Evolutionary conservation across 805 yeast genomes (phyloP).

Genomic region (Saturnispora sanitii): DNA sequence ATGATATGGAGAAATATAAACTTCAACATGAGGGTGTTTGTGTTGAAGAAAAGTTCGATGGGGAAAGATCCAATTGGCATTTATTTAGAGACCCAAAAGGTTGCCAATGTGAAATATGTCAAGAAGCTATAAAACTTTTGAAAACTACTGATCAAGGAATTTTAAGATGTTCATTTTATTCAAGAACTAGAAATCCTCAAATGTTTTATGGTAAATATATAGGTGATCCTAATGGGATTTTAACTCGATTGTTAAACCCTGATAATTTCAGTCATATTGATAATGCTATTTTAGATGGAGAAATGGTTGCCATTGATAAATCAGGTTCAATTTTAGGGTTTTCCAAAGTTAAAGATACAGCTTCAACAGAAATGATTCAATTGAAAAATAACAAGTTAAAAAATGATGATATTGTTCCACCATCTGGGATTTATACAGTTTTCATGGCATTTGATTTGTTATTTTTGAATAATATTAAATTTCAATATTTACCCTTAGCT

Average conservation of each 20-base stretch:
- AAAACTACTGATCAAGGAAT: background rate
- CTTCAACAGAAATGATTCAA: constrained; percentile 19
- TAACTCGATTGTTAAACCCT: constrained; percentile 26
- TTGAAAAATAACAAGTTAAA: background rate
- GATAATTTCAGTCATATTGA: constrained; percentile 23
- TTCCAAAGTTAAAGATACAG: constrained; percentile 68
- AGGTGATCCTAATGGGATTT: constrained; percentile 18
- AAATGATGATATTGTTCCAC: background rate
- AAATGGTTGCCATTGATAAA: constrained; percentile 79
- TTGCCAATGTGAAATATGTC: constrained; percentile 8
- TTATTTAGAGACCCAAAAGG: constrained; percentile 32
- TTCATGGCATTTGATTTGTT: constrained; percentile 66
- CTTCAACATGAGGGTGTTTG: constrained; percentile 31
- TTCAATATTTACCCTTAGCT: constrained; percentile 3
- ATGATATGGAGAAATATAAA: background rate
- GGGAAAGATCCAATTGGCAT: constrained; percentile 80
- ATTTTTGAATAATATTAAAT: constrained; percentile 37
- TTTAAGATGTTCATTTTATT: constrained; percentile 54
- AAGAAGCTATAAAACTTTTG: constrained; percentile 20
- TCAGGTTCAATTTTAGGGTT: constrained; percentile 50
- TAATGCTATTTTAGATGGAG: constrained; percentile 67
- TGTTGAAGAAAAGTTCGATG: constrained; percentile 89
- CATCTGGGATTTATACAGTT: constrained; percentile 13
- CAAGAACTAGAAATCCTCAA: constrained; percentile 65
- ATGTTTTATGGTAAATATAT: constrained; percentile 31